Conservation (phyloP, 306 rosid genomes). For the Ochetophila trinervis region DNA sequence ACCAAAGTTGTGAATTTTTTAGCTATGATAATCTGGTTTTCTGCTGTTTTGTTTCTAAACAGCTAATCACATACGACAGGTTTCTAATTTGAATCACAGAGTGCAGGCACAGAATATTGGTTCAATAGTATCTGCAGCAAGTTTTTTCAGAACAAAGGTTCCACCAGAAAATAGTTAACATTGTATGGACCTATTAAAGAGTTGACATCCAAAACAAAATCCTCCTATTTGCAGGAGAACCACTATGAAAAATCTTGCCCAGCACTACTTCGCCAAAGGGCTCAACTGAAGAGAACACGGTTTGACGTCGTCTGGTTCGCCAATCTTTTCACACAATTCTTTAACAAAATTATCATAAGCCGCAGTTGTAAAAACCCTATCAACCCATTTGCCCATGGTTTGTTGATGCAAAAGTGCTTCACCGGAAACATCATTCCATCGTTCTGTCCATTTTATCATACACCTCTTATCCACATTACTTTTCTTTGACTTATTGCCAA, state of each 20-base stretch:
- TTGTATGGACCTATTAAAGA: slow-evolving; percentile 18
- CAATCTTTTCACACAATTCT: slow-evolving; percentile 27
- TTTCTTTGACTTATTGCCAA: slow-evolving; percentile 19
- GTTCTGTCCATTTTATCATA: slow-evolving; percentile 31
- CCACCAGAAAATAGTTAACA: neutral
- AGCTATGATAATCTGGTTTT: neutral
- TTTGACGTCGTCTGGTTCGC: too few relatives aligned
- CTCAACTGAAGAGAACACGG: too few relatives aligned
- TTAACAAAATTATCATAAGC: slow-evolving; percentile 18
- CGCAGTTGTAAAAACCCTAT: slow-evolving; percentile 16
- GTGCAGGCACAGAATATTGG: slow-evolving; percentile 6
- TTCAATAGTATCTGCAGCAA: slow-evolving; percentile 14
- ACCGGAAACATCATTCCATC: slow-evolving; percentile 12
- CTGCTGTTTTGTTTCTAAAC: neutral
- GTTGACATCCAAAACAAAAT: slow-evolving; percentile 4
- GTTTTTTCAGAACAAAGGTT: slow-evolving; percentile 11
- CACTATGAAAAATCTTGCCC: slow-evolving; percentile 6
- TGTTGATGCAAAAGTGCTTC: slow-evolving; percentile 26
- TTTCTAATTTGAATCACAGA: slow-evolving; percentile 14
- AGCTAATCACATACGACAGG: slow-evolving; percentile 22
- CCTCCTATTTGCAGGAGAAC: slow-evolving; percentile 11
- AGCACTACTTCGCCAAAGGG: slow-evolving; percentile 8
- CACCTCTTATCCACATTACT: slow-evolving; percentile 21
- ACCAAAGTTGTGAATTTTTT: neutral
- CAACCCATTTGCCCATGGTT: slow-evolving; percentile 25